Percentiles rank a stretch among this genome's conserved stretches.
These are phyloP conservation scores for Hibiscus tridactylites DNA, from an alignment of 345 rosid genomes.

Conservation along the genomic window DNA sequence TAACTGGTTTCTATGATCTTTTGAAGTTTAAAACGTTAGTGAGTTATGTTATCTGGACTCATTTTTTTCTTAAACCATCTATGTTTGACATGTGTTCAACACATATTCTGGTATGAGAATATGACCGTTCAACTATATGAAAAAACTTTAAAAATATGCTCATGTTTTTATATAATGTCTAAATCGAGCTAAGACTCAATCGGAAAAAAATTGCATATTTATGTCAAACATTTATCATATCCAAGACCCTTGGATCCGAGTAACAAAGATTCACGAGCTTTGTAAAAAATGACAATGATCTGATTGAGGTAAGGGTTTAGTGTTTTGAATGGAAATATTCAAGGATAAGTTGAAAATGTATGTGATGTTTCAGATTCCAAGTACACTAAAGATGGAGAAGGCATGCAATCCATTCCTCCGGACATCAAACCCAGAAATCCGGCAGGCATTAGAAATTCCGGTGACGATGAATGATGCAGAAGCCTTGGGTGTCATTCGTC, in stretches of 20 bases:
- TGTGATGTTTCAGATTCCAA: constrained; percentile 53
- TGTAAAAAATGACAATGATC: too few relatives aligned
- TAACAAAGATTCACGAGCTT: too few relatives aligned
- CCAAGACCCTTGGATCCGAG: too few relatives aligned
- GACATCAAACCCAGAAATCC: constrained; percentile 55
- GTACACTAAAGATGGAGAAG: constrained; percentile 68
- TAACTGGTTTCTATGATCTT: not conserved
- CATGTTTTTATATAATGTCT: too few relatives aligned
- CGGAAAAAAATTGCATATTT: not conserved
- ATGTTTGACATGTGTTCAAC: too few relatives aligned
- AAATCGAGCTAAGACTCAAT: too few relatives aligned
- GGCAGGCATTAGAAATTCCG: constrained; percentile 50
- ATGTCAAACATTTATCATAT: too few relatives aligned
- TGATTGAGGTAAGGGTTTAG: not conserved
- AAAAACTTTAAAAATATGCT: not conserved
- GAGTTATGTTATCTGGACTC: not conserved
- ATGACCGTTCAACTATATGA: not conserved
- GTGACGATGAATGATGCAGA: constrained; percentile 55
- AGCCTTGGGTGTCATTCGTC: constrained; percentile 56
- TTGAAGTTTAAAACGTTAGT: not conserved
- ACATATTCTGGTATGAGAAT: too few relatives aligned
- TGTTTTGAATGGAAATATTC: not conserved
- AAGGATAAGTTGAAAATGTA: not conserved
- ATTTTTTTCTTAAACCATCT: not conserved
- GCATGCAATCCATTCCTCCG: constrained; percentile 92